Conservation (phyloP, 129 eudicot genomes). For the Sambucus nigra region DNA sequence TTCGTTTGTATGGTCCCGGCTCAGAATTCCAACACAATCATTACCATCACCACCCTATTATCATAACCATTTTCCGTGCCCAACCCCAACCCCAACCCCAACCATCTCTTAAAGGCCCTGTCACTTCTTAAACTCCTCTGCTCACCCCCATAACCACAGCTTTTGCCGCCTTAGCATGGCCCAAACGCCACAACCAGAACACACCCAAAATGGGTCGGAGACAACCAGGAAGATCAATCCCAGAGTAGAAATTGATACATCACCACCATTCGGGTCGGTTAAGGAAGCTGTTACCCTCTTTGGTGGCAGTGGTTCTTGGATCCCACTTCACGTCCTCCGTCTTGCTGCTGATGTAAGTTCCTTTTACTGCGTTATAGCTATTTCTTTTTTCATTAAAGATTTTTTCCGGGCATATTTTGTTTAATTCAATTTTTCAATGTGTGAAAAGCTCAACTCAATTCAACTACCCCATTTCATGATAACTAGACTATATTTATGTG, state of each 20-base stretch:
- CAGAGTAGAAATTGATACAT: constrained; percentile 60
- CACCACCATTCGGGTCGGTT: constrained; percentile 70
- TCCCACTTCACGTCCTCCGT: constrained; percentile 46
- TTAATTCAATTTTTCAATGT: too few species aligned
- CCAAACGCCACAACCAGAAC: constrained; percentile 2
- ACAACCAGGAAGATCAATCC: constrained; percentile 30
- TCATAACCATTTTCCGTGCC: not conserved
- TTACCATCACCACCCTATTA: constrained; percentile 4
- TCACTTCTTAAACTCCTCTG: not conserved
- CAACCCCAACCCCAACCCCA: not conserved
- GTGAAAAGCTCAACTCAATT: too few species aligned
- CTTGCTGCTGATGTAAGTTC: constrained; percentile 41
- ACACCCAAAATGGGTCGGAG: constrained; percentile 11
- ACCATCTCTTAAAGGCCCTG: not conserved
- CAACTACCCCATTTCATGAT: too few species aligned
- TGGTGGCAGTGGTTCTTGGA: constrained; percentile 90
- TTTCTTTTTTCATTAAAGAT: too few species aligned
- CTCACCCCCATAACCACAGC: not conserved
- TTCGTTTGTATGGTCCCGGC: constrained; percentile 1
- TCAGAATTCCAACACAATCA: constrained; percentile 5
- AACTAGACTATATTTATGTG: too few species aligned
- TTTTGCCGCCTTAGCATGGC: constrained; percentile 1
- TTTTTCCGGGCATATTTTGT: too few species aligned
- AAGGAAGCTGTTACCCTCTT: constrained; percentile 76
- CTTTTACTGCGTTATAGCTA: not conserved